Evolutionary conservation across 352 stramenopile genomes (phyloP).

Genomic region (Pythium vanterpoolii): DNA sequence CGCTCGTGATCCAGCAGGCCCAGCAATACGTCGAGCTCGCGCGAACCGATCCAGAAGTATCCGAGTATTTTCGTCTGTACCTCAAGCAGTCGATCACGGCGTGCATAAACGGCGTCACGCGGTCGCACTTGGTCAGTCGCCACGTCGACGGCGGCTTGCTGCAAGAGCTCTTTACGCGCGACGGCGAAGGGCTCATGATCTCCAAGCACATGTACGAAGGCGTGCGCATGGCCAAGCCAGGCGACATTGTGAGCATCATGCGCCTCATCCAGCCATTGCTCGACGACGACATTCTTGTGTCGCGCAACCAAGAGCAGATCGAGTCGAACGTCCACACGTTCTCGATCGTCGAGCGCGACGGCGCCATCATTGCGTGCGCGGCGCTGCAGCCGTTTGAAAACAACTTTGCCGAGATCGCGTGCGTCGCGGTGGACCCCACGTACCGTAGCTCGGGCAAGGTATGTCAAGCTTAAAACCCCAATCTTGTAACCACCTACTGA

Average conservation of each 20-base stretch:
- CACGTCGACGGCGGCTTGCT: constrained; percentile 89
- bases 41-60: constrained; percentile 42
- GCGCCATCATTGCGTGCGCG: constrained; percentile 86
- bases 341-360: constrained; percentile 86
- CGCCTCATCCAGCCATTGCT: constrained; percentile 86
- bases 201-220: constrained; percentile 97
- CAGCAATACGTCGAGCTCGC: constrained; percentile 81
- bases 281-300: constrained; percentile 85
- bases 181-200: constrained; percentile 96
- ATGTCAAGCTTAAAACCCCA: not conserved
- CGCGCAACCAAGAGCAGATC: constrained; percentile 86
- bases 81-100: constrained; percentile 82
- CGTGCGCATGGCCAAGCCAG: constrained; percentile 89
- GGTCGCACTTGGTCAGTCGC: constrained; percentile 83
- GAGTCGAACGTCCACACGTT: constrained; percentile 88
- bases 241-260: constrained; percentile 91
- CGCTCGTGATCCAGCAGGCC: constrained; percentile 75
- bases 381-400: constrained; percentile 88
- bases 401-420: constrained; percentile 89
- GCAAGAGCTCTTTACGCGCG: constrained; percentile 97
- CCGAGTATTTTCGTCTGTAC: constrained; percentile 76
- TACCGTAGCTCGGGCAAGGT: constrained; percentile 85
- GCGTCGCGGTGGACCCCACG: constrained; percentile 83
- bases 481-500: not conserved
- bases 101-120: constrained; percentile 81